Evolutionary conservation across 2,329 filamentous ascomycete genomes (phyloP).

Genomic region (Penicillium sp.): DNA sequence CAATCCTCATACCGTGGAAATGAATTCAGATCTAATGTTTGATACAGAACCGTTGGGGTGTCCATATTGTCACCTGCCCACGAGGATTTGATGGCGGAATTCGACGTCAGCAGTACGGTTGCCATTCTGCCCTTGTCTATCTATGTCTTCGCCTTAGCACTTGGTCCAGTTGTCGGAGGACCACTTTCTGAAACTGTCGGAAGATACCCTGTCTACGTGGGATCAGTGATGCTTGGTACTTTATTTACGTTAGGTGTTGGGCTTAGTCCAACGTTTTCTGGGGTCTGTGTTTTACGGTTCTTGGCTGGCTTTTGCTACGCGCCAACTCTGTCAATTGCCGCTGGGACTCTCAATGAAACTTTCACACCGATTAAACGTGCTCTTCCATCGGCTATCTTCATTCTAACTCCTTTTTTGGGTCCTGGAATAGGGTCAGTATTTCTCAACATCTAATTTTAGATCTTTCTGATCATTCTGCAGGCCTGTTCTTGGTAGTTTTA

Average conservation of each 20-base stretch:
- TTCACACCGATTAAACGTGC: slow-evolving; percentile 18
- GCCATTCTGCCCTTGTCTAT: slow-evolving; percentile 20
- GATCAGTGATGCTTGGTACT: slow-evolving; percentile 12
- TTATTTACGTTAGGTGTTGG: slow-evolving; percentile 19
- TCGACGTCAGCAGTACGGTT: slow-evolving; percentile 14
- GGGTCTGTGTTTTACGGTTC: slow-evolving; percentile 16
- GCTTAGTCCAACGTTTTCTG: slow-evolving; percentile 12
- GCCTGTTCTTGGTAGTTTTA: slow-evolving; percentile 25
- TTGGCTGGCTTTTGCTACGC: slow-evolving; percentile 20
- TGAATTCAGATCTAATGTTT: not conserved
- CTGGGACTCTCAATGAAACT: slow-evolving; percentile 23
- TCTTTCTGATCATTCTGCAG: not conserved
- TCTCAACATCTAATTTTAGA: too few relatives aligned
- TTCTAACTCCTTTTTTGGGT: slow-evolving; percentile 24
- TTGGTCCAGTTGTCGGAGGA: slow-evolving; percentile 25
- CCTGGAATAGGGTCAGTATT: slow-evolving; percentile 21
- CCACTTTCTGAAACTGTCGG: slow-evolving; percentile 27
- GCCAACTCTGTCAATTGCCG: slow-evolving; percentile 17
- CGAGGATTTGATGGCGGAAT: slow-evolving; percentile 16
- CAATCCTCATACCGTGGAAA: not conserved
- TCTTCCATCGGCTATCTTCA: slow-evolving; percentile 20
- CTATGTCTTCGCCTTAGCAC: slow-evolving; percentile 17
- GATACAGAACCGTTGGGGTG: slow-evolving; percentile 11
- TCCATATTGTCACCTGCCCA: slow-evolving; percentile 19
- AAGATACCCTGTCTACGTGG: slow-evolving; percentile 23